Percentiles rank a stretch among this genome's conserved stretches.
Conservation (phyloP, 148 eudicot genomes). For the Beta vulgaris region DNA sequence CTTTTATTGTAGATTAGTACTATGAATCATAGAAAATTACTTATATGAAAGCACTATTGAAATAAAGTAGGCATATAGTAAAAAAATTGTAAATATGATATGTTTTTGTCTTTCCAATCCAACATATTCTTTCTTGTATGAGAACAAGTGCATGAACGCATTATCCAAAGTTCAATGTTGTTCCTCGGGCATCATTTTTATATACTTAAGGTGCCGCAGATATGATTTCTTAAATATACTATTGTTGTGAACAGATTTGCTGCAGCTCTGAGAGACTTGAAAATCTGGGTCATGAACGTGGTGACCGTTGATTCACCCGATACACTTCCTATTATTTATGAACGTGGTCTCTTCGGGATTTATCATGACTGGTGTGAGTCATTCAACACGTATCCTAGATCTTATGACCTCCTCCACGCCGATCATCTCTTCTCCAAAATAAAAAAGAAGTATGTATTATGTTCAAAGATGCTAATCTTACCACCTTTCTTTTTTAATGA, state of each 20-base stretch:
- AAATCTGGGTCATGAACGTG: constrained; percentile 82
- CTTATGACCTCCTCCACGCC: constrained; percentile 82
- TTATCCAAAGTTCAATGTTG: background rate
- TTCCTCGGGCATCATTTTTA: background rate
- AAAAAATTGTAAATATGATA: too few relatives aligned
- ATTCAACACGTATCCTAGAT: constrained; percentile 73
- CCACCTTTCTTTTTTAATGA: background rate
- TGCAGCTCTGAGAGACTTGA: constrained; percentile 63
- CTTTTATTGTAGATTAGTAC: too few relatives aligned
- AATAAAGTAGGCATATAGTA: too few relatives aligned
- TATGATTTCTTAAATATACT: too few relatives aligned
- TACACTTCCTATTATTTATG: constrained; percentile 71
- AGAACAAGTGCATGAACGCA: background rate
- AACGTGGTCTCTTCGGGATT: constrained; percentile 78
- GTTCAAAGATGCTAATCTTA: background rate
- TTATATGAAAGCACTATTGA: too few relatives aligned
- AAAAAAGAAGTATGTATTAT: constrained; percentile 42
- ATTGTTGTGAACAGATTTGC: constrained; percentile 53
- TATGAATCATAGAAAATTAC: too few relatives aligned
- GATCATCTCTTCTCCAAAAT: constrained; percentile 71
- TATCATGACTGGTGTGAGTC: constrained; percentile 91
- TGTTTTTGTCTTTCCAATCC: too few relatives aligned
- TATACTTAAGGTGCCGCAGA: too few relatives aligned
- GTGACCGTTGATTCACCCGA: constrained; percentile 64
- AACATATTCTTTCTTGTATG: background rate